These are phyloP conservation scores for Wickerhamomyces sp. DNA, from an alignment of 1,139 yeast species.

Conservation along the genomic window DNA sequence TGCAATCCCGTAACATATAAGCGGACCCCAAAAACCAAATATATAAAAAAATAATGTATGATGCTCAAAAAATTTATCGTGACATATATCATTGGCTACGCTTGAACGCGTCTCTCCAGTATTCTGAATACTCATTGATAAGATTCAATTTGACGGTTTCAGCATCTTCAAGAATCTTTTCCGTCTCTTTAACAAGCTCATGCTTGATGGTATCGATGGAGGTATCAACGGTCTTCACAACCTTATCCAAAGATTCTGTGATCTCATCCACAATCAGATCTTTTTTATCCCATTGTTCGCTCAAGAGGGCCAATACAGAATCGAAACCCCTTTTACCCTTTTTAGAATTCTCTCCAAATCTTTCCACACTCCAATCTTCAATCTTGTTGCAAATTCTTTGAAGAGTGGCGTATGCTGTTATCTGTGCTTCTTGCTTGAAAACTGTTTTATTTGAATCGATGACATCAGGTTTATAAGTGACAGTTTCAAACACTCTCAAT, in stretches of 20 bases:
- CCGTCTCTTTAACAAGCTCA: constrained; percentile 20
- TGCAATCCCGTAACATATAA: too few species aligned
- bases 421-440: constrained; percentile 81
- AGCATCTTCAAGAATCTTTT: constrained; percentile 13
- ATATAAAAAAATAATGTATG: too few species aligned
- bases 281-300: constrained; percentile 43
- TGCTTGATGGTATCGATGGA: constrained; percentile 22
- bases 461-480: constrained; percentile 68
- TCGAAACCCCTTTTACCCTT: constrained; percentile 85
- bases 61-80: too few species aligned
- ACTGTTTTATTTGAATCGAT: constrained; percentile 49
- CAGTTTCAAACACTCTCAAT: constrained; percentile 81
- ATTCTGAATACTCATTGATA: constrained; percentile 24
- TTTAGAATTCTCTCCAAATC: constrained; percentile 84
- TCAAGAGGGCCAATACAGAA: constrained; percentile 55
- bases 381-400: constrained; percentile 69
- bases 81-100: constrained; percentile 3
- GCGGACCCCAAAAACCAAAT: too few species aligned
- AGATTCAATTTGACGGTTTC: constrained; percentile 26
- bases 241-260: constrained; percentile 19
- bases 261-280: constrained; percentile 32
- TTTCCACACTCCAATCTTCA: constrained; percentile 88
- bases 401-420: constrained; percentile 78
- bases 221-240: constrained; percentile 27
- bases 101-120: constrained; percentile 29